Conservation (phyloP, 164 flowering plant species). For the Malania oleifera region DNA sequence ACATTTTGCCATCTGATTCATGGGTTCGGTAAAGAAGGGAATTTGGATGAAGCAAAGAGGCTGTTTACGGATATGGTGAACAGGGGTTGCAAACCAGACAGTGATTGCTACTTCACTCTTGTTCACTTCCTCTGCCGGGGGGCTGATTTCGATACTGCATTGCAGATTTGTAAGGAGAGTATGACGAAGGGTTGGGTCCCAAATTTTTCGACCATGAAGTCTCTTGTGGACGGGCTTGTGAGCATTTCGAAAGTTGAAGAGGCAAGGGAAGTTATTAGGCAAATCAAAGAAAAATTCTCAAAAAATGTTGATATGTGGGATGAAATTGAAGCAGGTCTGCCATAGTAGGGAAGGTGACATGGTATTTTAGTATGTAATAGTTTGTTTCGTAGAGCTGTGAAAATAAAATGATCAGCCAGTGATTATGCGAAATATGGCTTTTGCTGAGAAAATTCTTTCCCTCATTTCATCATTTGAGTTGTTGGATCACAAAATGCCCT, state of each 20-base stretch:
- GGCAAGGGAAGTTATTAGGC: conserved; percentile 48
- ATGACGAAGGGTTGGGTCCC: conserved; percentile 71
- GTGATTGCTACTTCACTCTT: conserved; percentile 54
- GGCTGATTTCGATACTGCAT: conserved; percentile 58
- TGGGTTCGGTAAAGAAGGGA: conserved; percentile 72
- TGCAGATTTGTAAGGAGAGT: conserved; percentile 44
- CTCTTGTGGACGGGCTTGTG: conserved; percentile 68
- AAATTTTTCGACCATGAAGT: conserved; percentile 55
- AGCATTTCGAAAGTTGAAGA: conserved; percentile 48
- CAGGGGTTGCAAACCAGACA: conserved; percentile 44
- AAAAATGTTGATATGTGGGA: conserved; percentile 53
- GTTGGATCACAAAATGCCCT: neutral
- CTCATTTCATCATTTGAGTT: neutral
- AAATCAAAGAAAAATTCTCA: conserved; percentile 54
- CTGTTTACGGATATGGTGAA: conserved; percentile 44
- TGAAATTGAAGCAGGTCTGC: conserved; percentile 58
- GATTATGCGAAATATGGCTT: neutral
- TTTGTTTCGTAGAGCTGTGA: neutral
- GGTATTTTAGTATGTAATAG: neutral
- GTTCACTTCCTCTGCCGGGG: conserved; percentile 50
- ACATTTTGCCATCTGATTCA: conserved; percentile 58
- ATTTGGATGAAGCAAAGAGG: conserved; percentile 63
- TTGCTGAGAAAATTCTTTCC: neutral
- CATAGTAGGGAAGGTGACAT: conserved; percentile 21
- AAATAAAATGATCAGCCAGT: conserved; percentile 1